Evolutionary conservation across 352 stramenopile species (phyloP).

Genomic region (Phytophthora ramorum): DNA sequence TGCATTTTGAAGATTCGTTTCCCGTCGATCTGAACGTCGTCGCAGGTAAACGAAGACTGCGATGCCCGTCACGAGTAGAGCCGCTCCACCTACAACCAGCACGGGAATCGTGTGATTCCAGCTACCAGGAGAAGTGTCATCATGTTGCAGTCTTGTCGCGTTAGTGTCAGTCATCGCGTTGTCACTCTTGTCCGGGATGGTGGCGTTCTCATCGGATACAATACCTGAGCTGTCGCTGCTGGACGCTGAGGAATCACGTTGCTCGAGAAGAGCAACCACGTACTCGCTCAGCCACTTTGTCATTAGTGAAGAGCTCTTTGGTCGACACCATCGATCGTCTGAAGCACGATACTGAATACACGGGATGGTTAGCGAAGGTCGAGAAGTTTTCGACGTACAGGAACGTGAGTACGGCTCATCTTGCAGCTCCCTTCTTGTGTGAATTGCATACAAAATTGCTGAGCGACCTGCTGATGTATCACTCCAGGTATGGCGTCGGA

Average conservation of each 20-base stretch:
- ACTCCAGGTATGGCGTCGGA: slow-evolving; percentile 24
- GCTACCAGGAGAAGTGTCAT: slow-evolving; percentile 16
- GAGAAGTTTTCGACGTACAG: slow-evolving; percentile 8
- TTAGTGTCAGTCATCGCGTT: slow-evolving; percentile 25
- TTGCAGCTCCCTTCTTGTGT: slow-evolving; percentile 5
- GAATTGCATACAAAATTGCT: slow-evolving; percentile 28
- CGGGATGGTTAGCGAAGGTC: slow-evolving; percentile 24
- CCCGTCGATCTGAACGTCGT: slow-evolving; percentile 13
- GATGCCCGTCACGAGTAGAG: slow-evolving; percentile 18
- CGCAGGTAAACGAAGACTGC: slow-evolving; percentile 32
- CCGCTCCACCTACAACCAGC: slow-evolving; percentile 32
- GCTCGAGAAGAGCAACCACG: not conserved
- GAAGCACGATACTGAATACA: slow-evolving; percentile 35
- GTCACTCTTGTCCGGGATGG: slow-evolving; percentile 1
- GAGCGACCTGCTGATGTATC: slow-evolving; percentile 12
- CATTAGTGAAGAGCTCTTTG: slow-evolving; percentile 24
- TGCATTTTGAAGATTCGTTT: slow-evolving; percentile 9
- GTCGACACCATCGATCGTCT: slow-evolving; percentile 44
- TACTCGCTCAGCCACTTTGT: slow-evolving; percentile 38
- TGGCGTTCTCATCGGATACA: not conserved
- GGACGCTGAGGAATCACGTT: not conserved
- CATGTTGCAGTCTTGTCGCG: slow-evolving; percentile 2
- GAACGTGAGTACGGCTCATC: not conserved
- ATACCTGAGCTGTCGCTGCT: not conserved
- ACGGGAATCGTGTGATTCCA: slow-evolving; percentile 42